Base-by-base conservation (phyloP, 768 basidiomycete species). In the Tylopilus vinaceipallidus region DNA sequence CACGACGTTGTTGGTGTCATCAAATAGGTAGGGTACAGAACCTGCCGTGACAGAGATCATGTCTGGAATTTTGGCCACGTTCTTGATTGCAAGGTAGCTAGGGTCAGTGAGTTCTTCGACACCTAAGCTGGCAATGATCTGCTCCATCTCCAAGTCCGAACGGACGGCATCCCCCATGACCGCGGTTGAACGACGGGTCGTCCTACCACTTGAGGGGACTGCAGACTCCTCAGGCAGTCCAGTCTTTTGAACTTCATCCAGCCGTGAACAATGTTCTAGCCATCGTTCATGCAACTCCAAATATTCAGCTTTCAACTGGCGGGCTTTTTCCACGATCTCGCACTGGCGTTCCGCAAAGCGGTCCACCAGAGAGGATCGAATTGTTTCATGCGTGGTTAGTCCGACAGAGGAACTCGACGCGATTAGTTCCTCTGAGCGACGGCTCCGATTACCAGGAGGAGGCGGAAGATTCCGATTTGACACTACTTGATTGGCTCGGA, bases 81-180 rank as follows among this genome's bases (percentile, higher is more conserved):
- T 97, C 54, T 82, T 78, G 47, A 83, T 73, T 4, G 92, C 89
- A n/a, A 97, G 82, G 53, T 89, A 82, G 55, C 82, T 88, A 0
- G 95, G 91, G 68, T 98, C 94, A n/a, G 86, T 90, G 26, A 91
- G 82, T 52, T 95, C 94, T 55, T 95, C 92, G 57, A 86, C 88
- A 22, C 91, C 93, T 34, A 97, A 73, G 61, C 86, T 91, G n/a
- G 91, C 91, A 49, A 98, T 88, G 63, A 98, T 93, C 70, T 94
- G 92, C 61, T 97, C 91, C 83, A 97, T 94, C 73, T 98, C 95
- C 49, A 95, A 78, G 68, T 98, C 95, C 16, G 94, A 93, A 4
- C 92, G 86, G 14, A 94, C 94, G 13, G 91, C 85, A 67, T 97
- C 95, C 23, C 91, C 91, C 54, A 90, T 71, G 36, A 71, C 72